Evolutionary conservation across 257 asterid species (phyloP), one percentile per base, ranked within the genome.

Genomic region (Ligustrum vulgare): DNA sequence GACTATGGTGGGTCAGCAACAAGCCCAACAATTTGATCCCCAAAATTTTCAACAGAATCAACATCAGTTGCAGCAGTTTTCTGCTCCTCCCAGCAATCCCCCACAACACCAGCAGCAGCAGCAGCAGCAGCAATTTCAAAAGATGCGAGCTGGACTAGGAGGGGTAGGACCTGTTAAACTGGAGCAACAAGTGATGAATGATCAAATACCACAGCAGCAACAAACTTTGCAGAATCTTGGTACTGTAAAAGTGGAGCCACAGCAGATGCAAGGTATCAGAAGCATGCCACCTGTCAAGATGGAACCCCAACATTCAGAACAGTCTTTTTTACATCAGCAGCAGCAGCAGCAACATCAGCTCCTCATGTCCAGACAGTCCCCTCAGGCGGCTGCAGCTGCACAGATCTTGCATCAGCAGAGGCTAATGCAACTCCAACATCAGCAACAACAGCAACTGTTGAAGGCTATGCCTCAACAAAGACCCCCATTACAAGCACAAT

Each of bases 221-320:
- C 98, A 94, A 70, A 78, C 86, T 35, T 43, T 92, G 71, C 81
- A 89, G 81, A 88, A 67, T 83, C 78, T 84, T 75, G 87, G 91
- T 72, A 56, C 89, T 15, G 94, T 93, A 10, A 93, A 93, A 70
- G 36, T 86, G 89, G 98, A 93, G 68, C 90, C 89, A 1, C 98
- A 93, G 63, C 97, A 87, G 64, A 49, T 90, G 47, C 93, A 85
- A 67, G 81, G 72, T 84, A 82, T 91, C 82, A 86, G 98, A 74
- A 68, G 87, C 79, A 75, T 87, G 82, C 89, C 87, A 10, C 86
- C 92, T 25, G 90, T 91, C 13, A 95, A 91, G 83, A 75, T 91
- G 88, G 99, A 95, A 71, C 91, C 89, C 3, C 98, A 89, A 74
- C 90, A 89, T 72, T 87, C 93, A 12, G 97, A 91, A 37, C 82